phyloP scores from a whole-genome alignment of 345 rosid species.

The Isatis tinctoria region DNA sequence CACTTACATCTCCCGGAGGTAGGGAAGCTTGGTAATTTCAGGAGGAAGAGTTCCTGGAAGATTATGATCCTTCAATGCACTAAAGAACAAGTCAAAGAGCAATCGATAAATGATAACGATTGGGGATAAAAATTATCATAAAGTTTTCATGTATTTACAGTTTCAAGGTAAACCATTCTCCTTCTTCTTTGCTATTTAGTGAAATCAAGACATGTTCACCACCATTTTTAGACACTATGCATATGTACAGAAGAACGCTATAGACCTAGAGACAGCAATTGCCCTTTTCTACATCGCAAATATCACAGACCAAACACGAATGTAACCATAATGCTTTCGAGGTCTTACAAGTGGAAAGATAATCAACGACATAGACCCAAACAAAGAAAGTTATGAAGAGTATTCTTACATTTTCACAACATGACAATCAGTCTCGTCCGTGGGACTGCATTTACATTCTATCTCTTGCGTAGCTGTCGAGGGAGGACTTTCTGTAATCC shows the following conservation, averaged over 20 bases:
- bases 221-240: neutral
- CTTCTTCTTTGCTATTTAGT: neutral
- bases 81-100: slow-evolving; percentile 24
- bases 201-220: neutral
- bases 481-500: slow-evolving; percentile 35
- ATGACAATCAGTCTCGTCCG: slow-evolving; percentile 42
- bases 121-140: neutral
- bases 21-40: slow-evolving; percentile 44
- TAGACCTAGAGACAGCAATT: neutral
- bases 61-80: slow-evolving; percentile 45
- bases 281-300: neutral
- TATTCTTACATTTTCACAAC: slow-evolving; percentile 44
- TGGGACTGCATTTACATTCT: slow-evolving; percentile 37
- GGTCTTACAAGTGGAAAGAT: neutral
- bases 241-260: neutral
- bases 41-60: slow-evolving; percentile 63
- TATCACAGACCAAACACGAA: neutral
- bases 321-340: neutral
- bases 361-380: neutral
- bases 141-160: neutral
- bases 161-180: neutral
- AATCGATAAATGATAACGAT: neutral
- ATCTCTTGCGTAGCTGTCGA: slow-evolving; percentile 35
- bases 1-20: slow-evolving; percentile 49
- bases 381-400: neutral